A percentile compares a stretch with the other conserved stretches of the same genome.
Evolutionary conservation across 2,329 filamentous ascomycete genomes (phyloP).

Genomic region (Neonectria magnoliae): DNA sequence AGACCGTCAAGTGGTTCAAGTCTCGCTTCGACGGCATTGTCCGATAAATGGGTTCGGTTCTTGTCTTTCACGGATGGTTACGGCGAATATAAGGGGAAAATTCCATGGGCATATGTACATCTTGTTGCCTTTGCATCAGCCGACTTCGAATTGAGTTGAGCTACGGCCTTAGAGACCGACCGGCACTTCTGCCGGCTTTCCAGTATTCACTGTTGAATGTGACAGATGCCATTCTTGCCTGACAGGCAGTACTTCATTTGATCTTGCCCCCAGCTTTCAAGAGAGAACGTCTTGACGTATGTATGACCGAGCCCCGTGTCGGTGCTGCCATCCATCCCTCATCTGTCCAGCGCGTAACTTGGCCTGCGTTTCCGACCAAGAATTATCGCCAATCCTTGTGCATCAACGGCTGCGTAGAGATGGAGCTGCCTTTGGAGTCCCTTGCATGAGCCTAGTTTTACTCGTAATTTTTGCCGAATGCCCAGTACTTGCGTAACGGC

Average conservation of each 20-base stretch:
- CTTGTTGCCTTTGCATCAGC: constrained; percentile 60
- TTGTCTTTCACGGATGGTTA: constrained; percentile 52
- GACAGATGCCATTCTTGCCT: constrained; percentile 46
- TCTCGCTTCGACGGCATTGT: constrained; percentile 96
- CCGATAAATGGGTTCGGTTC: constrained; percentile 73
- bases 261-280: not conserved
- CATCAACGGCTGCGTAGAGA: not conserved
- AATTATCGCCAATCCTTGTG: not conserved
- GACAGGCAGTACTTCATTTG: constrained; percentile 35
- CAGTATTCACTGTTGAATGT: constrained; percentile 51
- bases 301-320: not conserved
- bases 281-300: not conserved
- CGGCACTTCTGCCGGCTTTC: constrained; percentile 72
- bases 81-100: constrained; percentile 53
- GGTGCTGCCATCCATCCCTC: not conserved
- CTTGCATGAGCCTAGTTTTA: not conserved
- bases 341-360: not conserved
- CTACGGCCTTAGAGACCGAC: constrained; percentile 79
- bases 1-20: constrained; percentile 98
- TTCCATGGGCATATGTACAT: constrained; percentile 51
- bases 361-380: not conserved
- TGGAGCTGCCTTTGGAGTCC: not conserved
- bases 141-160: constrained; percentile 67
- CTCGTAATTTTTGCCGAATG: not conserved
- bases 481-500: not conserved